phyloP scores from a whole-genome alignment of 768 basidiomycete species.

The Termitomyces sp. region DNA sequence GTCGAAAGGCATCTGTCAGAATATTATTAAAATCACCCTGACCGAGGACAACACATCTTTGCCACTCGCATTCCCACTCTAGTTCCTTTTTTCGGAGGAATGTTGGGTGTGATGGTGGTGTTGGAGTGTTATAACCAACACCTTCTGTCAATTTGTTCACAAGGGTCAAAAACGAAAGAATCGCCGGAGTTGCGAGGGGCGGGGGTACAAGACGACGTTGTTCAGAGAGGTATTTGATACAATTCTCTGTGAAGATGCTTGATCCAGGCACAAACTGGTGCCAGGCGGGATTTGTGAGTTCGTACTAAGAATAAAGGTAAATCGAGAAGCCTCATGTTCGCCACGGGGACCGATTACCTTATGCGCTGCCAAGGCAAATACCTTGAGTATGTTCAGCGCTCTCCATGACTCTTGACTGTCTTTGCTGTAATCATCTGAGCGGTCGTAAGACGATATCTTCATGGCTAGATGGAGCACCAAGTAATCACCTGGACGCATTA shows the following conservation, averaged over 20 bases:
- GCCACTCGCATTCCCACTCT: conserved; percentile 74
- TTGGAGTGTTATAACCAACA: conserved; percentile 25
- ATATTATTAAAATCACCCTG: conserved; percentile 22
- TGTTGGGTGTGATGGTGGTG: conserved; percentile 25
- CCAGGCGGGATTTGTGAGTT: conserved; percentile 50
- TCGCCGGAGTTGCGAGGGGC: conserved; percentile 64
- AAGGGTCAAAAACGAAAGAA: conserved; percentile 62
- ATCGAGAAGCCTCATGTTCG: background rate
- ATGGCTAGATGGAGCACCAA: background rate
- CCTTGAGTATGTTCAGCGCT: conserved; percentile 46
- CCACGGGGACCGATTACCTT: conserved; percentile 23
- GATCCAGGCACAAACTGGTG: conserved; percentile 45
- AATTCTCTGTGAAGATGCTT: conserved; percentile 15
- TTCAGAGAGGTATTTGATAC: conserved; percentile 39
- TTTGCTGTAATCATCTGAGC: conserved; percentile 42
- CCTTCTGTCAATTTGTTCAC: conserved; percentile 29
- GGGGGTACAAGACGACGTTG: conserved; percentile 45
- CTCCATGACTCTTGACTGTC: conserved; percentile 35
- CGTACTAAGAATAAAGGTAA: conserved; percentile 41
- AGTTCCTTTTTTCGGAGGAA: conserved; percentile 26
- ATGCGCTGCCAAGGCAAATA: conserved; percentile 66
- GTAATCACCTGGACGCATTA: conserved; percentile 53
- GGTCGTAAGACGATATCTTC: background rate
- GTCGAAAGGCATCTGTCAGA: conserved; percentile 43
- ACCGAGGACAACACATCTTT: conserved; percentile 40